Conservation (phyloP, 2,329 filamentous ascomycete genomes). For the Ascochyta rabiei region DNA sequence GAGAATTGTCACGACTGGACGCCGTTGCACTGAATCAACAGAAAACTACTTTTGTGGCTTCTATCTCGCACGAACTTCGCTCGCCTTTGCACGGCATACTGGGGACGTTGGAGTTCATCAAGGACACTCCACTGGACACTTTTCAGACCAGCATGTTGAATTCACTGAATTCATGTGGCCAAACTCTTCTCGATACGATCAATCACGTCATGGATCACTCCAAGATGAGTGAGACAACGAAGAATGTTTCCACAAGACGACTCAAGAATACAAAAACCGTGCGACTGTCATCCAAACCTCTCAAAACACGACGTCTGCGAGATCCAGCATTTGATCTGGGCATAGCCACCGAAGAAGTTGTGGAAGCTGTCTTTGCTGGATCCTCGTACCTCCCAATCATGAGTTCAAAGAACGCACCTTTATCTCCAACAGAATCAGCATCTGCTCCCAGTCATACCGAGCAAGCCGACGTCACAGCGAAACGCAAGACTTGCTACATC, state of each 20-base stretch:
- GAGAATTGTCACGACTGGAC: slow-evolving; percentile 61
- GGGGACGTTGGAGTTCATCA: slow-evolving; percentile 58
- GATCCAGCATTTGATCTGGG: slow-evolving; percentile 29
- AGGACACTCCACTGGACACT: slow-evolving; percentile 51
- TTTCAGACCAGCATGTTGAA: slow-evolving; percentile 55
- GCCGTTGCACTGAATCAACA: slow-evolving; percentile 53
- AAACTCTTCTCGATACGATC: slow-evolving; percentile 57
- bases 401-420: slow-evolving; percentile 11
- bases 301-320: slow-evolving; percentile 29
- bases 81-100: slow-evolving; percentile 48
- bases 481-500: slow-evolving; percentile 33
- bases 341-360: slow-evolving; percentile 30
- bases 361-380: slow-evolving; percentile 35
- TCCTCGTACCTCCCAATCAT: slow-evolving; percentile 41
- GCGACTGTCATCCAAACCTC: slow-evolving; percentile 37
- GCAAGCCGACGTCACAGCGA: neutral
- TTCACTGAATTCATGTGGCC: slow-evolving; percentile 50
- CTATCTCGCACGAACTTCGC: slow-evolving; percentile 60
- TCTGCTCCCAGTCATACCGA: slow-evolving; percentile 3
- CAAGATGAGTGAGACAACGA: slow-evolving; percentile 30
- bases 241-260: slow-evolving; percentile 48
- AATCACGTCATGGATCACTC: slow-evolving; percentile 43
- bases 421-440: slow-evolving; percentile 12
- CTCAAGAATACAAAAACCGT: slow-evolving; percentile 38
- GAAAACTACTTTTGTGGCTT: slow-evolving; percentile 60